A percentile compares a stretch with the other conserved stretches of the same genome.
These are phyloP conservation scores for Magnaporthiopsis poae DNA, from an alignment of 2,329 filamentous ascomycete genomes.

Conservation along the genomic window DNA sequence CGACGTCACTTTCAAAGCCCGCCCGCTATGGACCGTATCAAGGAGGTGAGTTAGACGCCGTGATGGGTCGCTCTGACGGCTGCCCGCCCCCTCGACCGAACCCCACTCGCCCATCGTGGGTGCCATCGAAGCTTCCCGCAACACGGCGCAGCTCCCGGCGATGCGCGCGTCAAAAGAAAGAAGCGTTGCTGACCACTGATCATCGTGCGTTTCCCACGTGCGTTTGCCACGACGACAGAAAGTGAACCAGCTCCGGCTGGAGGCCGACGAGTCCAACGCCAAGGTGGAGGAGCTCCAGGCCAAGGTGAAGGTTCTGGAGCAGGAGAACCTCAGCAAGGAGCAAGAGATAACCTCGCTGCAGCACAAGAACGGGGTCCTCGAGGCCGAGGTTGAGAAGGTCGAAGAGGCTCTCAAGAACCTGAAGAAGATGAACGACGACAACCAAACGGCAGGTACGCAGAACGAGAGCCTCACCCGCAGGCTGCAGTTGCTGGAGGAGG, in stretches of 20 bases:
- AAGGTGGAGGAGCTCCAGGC: constrained; percentile 79
- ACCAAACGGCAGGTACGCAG: constrained; percentile 72
- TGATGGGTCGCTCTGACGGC: not conserved
- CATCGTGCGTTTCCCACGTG: not conserved
- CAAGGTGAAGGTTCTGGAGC: constrained; percentile 80
- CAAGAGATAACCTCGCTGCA: constrained; percentile 93
- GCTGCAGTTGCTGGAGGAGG: constrained; percentile 92
- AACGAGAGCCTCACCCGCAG: constrained; percentile 86
- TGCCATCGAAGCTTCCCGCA: constrained; percentile 13
- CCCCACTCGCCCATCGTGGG: not conserved
- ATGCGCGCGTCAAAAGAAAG: constrained; percentile 2
- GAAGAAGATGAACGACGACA: constrained; percentile 78
- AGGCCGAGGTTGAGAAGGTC: constrained; percentile 84
- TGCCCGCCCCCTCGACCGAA: not conserved
- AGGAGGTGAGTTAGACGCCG: constrained; percentile 56
- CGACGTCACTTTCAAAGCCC: constrained; percentile 5
- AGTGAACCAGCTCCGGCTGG: constrained; percentile 88
- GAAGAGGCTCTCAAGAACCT: constrained; percentile 73
- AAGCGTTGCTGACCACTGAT: constrained; percentile 9
- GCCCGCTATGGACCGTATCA: constrained; percentile 72
- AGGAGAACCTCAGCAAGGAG: constrained; percentile 93
- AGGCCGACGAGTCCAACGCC: constrained; percentile 74
- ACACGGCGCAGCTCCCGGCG: constrained; percentile 9
- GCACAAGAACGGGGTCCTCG: constrained; percentile 89
- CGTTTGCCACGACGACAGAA: constrained; percentile 45